Conservation (phyloP, 176 grass and related monocot genomes). For the Avena sativa region DNA sequence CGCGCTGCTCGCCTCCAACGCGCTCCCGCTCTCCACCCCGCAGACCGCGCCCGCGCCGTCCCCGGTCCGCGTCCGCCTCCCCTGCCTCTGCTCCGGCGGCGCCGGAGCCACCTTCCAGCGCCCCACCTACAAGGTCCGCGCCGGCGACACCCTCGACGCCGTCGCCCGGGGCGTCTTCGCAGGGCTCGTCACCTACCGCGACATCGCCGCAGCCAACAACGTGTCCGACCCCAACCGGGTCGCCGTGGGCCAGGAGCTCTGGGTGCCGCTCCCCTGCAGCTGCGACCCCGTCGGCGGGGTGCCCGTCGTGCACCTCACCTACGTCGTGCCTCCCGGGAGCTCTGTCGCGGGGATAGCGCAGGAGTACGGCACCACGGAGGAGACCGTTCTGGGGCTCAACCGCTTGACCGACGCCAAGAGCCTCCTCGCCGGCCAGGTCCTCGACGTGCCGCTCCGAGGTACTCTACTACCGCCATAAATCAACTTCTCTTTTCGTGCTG, state of each 20-base stretch:
- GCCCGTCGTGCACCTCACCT: constrained; percentile 71
- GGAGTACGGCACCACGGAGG: constrained; percentile 62
- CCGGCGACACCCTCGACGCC: constrained; percentile 70
- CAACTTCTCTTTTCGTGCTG: background rate
- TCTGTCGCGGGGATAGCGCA: constrained; percentile 60
- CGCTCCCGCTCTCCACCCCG: constrained; percentile 58
- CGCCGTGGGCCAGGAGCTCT: constrained; percentile 65
- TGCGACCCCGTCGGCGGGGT: constrained; percentile 65
- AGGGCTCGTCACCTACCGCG: constrained; percentile 74
- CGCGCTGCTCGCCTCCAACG: constrained; percentile 72
- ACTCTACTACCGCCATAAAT: background rate
- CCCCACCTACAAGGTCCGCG: constrained; percentile 68
- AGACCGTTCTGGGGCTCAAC: constrained; percentile 58
- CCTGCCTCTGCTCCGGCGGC: constrained; percentile 88
- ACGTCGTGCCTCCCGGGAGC: constrained; percentile 59
- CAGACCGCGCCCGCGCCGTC: constrained; percentile 34
- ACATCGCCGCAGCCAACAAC: constrained; percentile 86
- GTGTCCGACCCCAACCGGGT: constrained; percentile 68
- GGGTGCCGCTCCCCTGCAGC: constrained; percentile 95
- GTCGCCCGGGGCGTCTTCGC: constrained; percentile 58
- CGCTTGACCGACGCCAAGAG: constrained; percentile 72
- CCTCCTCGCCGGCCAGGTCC: constrained; percentile 78
- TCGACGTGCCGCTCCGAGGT: constrained; percentile 92
- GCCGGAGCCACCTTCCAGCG: constrained; percentile 63
- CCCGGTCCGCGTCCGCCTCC: constrained; percentile 70